phyloP scores from a whole-genome alignment of 805 yeast species.

The Kodamaea lidongshanica region DNA sequence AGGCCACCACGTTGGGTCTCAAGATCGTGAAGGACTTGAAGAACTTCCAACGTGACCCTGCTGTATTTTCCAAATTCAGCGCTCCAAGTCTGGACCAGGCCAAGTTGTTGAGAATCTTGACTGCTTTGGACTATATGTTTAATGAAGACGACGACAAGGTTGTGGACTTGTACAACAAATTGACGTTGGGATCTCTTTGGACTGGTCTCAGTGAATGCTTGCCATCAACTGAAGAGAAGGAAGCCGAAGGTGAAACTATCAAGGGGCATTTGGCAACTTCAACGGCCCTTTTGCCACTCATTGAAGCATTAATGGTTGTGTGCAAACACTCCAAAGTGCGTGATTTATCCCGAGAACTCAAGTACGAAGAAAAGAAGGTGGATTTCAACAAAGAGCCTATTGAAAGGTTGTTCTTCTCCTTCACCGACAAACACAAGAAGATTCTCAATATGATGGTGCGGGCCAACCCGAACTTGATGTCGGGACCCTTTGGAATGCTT shows the following conservation, averaged over 20 bases:
- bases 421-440: conserved; percentile 84
- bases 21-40: conserved; percentile 51
- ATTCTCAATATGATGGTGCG: conserved; percentile 88
- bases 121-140: conserved; percentile 80
- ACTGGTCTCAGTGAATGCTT: conserved; percentile 72
- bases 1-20: conserved; percentile 56
- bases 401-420: conserved; percentile 73
- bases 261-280: conserved; percentile 29
- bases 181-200: conserved; percentile 79
- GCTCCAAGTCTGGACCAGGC: conserved; percentile 83
- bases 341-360: conserved; percentile 45
- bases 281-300: conserved; percentile 74
- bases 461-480: conserved; percentile 84
- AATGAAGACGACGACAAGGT: conserved; percentile 41
- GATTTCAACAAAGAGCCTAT: conserved; percentile 72
- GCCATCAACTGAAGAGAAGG: too few relatives aligned
- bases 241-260: too few relatives aligned
- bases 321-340: conserved; percentile 75
- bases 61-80: conserved; percentile 60
- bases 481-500: conserved; percentile 89
- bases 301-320: conserved; percentile 93
- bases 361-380: conserved; percentile 55
- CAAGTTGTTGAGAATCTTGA: conserved; percentile 73
- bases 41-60: conserved; percentile 36
- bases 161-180: conserved; percentile 54